Base-by-base conservation (phyloP, 805 yeast species). In the Yarrowia sp. region DNA sequence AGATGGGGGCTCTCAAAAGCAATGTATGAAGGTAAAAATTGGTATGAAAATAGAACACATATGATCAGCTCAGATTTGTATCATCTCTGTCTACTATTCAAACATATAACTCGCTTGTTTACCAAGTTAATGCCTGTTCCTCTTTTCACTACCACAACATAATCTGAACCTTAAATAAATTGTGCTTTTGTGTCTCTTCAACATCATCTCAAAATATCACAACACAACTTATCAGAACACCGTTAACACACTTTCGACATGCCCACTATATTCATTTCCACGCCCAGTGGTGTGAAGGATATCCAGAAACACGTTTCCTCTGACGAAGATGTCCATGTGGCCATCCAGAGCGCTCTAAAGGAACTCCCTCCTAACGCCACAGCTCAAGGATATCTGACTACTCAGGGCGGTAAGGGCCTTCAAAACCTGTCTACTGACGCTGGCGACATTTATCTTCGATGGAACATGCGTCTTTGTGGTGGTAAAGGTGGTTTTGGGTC, bases 401-500 rank as follows among this genome's bases (percentile, higher is more conserved):
- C 64, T 17, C 7, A n/a, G 15, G 64, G 64, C 1, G 64, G 64
- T 12, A n/a, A 58, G 33, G 33, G 50, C 7, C 36, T 34, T 15
- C 40, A 33, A 5, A 43, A 33, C 40, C 30, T 58, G 9, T 24
- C 33, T 13, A 38, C 64, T 9, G 33, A 50, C 2, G 40, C 34
- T 9, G 64, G 64, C 10, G 64, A 58, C 33, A 58, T 58, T 17
- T 61, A 36, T 34, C 12, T 61, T 17, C 36, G 66, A 14, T 61
- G 66, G 66, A 61, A 61, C 38, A 46, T 46, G 44, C 34, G 55
- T 34, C 67, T 82, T 39, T 78, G 83, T 68, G 86, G 86, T 9
- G 86, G 86, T n/a, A 83, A 83, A 74, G 86, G 86, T 24, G 86
- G 85, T 2, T 80, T 83, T 71, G 85, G 85, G 0, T 74, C 79